Conservation (phyloP, 495 filamentous ascomycete species). For the Hypoxylon fuscum region DNA sequence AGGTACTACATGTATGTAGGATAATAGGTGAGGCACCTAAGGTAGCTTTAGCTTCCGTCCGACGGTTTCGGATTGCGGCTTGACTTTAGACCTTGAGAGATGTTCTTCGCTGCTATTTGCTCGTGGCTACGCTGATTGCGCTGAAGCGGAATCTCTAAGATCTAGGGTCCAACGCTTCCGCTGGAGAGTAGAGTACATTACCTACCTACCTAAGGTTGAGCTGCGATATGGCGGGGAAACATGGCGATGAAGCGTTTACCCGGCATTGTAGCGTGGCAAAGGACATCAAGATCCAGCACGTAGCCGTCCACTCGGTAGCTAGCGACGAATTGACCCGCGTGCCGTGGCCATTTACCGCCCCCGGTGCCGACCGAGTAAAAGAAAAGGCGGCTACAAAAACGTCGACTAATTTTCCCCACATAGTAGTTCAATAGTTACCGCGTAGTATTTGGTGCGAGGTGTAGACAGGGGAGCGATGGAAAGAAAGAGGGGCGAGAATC, state of each 20-base stretch:
- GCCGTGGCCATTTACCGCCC: conserved; percentile 42
- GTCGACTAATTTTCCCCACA: conserved; percentile 35
- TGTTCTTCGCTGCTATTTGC: background rate
- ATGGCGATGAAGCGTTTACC: conserved; percentile 41
- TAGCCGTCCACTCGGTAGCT: conserved; percentile 37
- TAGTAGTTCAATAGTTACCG: conserved; percentile 22
- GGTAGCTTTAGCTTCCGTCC: conserved; percentile 1
- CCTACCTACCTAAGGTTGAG: too few species aligned
- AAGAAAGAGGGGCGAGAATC: conserved; percentile 25
- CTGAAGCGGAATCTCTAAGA: too few species aligned
- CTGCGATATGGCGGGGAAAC: conserved; percentile 28
- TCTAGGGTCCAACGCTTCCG: conserved; percentile 12
- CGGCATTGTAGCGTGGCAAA: conserved; percentile 43
- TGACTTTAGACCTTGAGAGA: background rate
- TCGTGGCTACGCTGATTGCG: background rate
- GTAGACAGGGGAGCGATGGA: background rate
- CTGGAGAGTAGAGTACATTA: conserved; percentile 2
- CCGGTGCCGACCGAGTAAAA: conserved; percentile 35
- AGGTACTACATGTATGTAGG: too few species aligned
- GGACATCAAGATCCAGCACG: conserved; percentile 35
- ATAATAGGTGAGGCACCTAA: too few species aligned
- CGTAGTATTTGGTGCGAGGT: conserved; percentile 2
- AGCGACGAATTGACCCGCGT: conserved; percentile 33
- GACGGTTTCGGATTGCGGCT: conserved; percentile 3
- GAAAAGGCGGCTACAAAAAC: conserved; percentile 21